Conservation (phyloP, 2,329 filamentous ascomycete genomes). For the Bipolaris bicolor region DNA sequence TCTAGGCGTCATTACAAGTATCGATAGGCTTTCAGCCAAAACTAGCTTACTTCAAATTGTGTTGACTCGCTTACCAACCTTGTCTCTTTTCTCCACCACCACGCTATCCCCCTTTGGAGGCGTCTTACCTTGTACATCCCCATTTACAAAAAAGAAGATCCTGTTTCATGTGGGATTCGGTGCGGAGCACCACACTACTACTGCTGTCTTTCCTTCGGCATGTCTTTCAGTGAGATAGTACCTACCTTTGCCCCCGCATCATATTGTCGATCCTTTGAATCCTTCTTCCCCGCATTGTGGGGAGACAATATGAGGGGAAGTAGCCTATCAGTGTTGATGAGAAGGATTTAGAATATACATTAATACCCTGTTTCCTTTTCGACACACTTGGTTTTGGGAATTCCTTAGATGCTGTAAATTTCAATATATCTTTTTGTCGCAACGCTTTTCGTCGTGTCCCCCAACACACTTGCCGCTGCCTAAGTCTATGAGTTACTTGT, state of each 20-base stretch:
- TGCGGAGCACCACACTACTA: background rate
- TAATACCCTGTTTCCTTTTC: background rate
- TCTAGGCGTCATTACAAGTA: background rate
- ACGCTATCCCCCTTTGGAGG: background rate
- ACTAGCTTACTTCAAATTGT: background rate
- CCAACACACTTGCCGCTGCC: too few species aligned
- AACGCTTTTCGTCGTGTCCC: too few species aligned
- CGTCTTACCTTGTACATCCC: background rate
- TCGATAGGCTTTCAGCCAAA: background rate
- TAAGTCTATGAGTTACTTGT: background rate
- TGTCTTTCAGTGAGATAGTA: background rate
- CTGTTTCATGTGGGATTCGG: background rate
- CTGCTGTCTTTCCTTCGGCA: background rate
- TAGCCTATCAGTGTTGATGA: conserved; percentile 2
- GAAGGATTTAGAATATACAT: background rate
- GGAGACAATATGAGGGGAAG: background rate
- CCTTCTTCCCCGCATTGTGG: conserved; percentile 6
- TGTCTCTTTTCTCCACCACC: background rate
- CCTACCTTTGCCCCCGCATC: background rate
- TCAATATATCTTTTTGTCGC: background rate
- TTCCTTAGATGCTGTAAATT: background rate
- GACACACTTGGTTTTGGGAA: background rate
- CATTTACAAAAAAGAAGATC: background rate
- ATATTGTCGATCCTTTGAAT: background rate
- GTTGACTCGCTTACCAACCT: background rate